Conservation (phyloP, 1,139 yeast species). For the Wickerhamiella pararugosa region DNA sequence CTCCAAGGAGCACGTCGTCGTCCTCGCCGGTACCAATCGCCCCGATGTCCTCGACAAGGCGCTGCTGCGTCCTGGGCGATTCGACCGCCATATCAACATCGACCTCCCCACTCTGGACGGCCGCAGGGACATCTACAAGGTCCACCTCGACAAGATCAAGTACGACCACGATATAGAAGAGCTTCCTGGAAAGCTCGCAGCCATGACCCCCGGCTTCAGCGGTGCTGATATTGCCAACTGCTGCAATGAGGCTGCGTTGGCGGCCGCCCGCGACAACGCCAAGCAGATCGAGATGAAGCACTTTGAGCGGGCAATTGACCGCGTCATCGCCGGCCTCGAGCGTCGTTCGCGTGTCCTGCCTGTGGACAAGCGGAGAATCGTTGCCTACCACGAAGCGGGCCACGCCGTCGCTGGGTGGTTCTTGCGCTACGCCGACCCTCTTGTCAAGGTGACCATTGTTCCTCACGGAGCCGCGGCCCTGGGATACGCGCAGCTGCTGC, state of each 20-base stretch:
- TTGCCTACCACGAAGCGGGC: slow-evolving; percentile 97
- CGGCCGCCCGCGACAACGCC: slow-evolving; percentile 78
- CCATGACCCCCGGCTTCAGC: slow-evolving; percentile 92
- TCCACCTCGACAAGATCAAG: slow-evolving; percentile 58
- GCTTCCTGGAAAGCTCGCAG: slow-evolving; percentile 77
- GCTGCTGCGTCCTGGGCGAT: slow-evolving; percentile 89
- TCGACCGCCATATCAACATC: slow-evolving; percentile 82
- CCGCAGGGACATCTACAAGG: slow-evolving; percentile 78
- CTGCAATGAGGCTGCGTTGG: slow-evolving; percentile 91
- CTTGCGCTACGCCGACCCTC: slow-evolving; percentile 76
- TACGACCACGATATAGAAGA: slow-evolving; percentile 35
- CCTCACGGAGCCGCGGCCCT: slow-evolving; percentile 95
- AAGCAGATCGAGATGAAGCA: slow-evolving; percentile 55
- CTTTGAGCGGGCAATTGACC: slow-evolving; percentile 90
- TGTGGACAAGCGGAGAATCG: slow-evolving; percentile 71
- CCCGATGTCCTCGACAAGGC: slow-evolving; percentile 90
- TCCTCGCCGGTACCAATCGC: slow-evolving; percentile 92
- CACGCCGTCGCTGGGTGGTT: slow-evolving; percentile 98
- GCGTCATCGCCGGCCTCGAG: slow-evolving; percentile 93
- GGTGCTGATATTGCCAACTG: slow-evolving; percentile 98
- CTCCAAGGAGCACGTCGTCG: slow-evolving; percentile 83
- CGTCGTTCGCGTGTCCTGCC: slow-evolving; percentile 73
- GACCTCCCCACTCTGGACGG: slow-evolving; percentile 92
- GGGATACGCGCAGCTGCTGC: slow-evolving; percentile 96
- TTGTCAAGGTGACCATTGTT: slow-evolving; percentile 84